Conservation (phyloP, 768 basidiomycete genomes). For the Lentinula lateritia region DNA sequence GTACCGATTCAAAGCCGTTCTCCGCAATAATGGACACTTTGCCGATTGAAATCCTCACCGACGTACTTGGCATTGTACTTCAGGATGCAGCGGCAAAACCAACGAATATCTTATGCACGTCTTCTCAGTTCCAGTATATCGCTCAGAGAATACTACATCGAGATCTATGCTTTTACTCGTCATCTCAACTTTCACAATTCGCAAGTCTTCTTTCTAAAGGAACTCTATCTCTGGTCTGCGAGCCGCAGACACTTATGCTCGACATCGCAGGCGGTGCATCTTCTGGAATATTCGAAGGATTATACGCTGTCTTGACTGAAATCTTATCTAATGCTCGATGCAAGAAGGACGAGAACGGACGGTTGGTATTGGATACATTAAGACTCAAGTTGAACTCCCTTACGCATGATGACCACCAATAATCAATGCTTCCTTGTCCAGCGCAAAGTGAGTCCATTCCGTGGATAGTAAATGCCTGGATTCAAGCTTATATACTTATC, state of each 20-base stretch:
- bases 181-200: conserved; percentile 14
- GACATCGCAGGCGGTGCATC: conserved; percentile 24
- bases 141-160: conserved; percentile 18
- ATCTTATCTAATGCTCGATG: conserved; percentile 15
- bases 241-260: conserved; percentile 21
- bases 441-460: conserved; percentile 27
- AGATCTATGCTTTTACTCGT: conserved; percentile 19
- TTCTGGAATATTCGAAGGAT: conserved; percentile 18
- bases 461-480: background rate
- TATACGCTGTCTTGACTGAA: conserved; percentile 18
- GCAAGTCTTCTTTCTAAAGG: conserved; percentile 8
- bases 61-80: background rate
- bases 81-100: background rate
- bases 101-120: conserved; percentile 15
- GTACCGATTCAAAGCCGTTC: too few relatives aligned
- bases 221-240: conserved; percentile 12
- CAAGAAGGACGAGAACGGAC: background rate
- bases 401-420: conserved; percentile 20
- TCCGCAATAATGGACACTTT: background rate
- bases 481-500: background rate
- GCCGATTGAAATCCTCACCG: conserved; percentile 2
- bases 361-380: conserved; percentile 21
- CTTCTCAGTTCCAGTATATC: conserved; percentile 14
- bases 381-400: conserved; percentile 36
- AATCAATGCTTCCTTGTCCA: conserved; percentile 25